These are phyloP conservation scores for Lactarius deliciosus DNA, from an alignment of 768 basidiomycete species.

Conservation along the genomic window DNA sequence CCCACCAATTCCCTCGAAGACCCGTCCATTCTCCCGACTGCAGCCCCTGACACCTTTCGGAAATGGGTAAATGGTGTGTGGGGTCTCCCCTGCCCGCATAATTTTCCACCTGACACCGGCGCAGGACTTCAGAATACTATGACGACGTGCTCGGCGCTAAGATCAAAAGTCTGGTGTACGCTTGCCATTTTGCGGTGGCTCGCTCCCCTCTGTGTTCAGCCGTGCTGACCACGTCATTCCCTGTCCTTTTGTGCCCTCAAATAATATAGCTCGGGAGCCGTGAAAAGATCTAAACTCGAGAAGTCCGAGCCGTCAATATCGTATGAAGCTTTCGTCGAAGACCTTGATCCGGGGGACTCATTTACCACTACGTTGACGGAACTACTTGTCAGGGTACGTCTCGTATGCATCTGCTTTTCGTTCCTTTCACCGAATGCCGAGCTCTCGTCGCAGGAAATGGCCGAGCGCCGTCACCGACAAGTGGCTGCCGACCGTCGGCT, in stretches of 20 bases:
- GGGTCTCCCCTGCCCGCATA: conserved; percentile 22
- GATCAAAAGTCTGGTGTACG: conserved; percentile 78
- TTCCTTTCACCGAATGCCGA: conserved; percentile 16
- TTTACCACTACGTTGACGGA: conserved; percentile 77
- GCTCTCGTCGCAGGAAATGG: conserved; percentile 57
- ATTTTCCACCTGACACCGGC: conserved; percentile 13
- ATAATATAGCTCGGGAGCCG: conserved; percentile 60
- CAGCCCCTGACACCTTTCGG: background rate
- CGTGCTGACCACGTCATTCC: conserved; percentile 18
- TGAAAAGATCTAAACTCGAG: conserved; percentile 66
- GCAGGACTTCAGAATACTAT: conserved; percentile 68
- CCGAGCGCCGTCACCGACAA: conserved; percentile 63
- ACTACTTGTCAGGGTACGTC: conserved; percentile 71
- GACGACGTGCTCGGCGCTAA: conserved; percentile 74
- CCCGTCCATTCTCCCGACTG: background rate
- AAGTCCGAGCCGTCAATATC: conserved; percentile 61
- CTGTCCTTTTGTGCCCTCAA: background rate
- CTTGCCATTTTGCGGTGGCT: conserved; percentile 22
- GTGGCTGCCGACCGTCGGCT: conserved; percentile 53
- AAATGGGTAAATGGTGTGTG: conserved; percentile 73
- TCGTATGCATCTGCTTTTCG: background rate
- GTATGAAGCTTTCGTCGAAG: conserved; percentile 74
- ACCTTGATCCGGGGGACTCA: conserved; percentile 75
- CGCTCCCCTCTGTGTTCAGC: background rate
- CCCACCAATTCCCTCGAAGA: conserved; percentile 1